These are phyloP conservation scores for Kurtzmaniella fragi DNA, from an alignment of 805 yeast species.

Conservation along the genomic window DNA sequence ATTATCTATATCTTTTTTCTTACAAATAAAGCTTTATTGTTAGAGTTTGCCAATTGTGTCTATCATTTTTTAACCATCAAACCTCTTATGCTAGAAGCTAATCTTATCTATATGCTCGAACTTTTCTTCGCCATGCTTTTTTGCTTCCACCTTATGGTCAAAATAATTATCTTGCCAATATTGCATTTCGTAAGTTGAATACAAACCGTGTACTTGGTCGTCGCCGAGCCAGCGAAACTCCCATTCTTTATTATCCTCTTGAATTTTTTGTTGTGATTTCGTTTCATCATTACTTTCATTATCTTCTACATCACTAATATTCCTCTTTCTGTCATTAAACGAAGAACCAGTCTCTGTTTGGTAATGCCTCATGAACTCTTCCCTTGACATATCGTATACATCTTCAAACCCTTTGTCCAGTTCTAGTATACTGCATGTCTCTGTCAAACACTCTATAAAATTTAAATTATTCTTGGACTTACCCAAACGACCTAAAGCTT, in stretches of 20 bases:
- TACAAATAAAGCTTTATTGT: too few species aligned
- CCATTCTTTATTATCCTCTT: slow-evolving; percentile 30
- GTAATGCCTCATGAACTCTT: slow-evolving; percentile 43
- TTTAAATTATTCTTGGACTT: slow-evolving; percentile 13
- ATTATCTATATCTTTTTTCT: too few species aligned
- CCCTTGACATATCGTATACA: slow-evolving; percentile 51
- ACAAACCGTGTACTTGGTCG: slow-evolving; percentile 44
- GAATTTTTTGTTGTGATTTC: slow-evolving; percentile 12
- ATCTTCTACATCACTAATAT: slow-evolving; percentile 7
- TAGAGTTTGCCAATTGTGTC: too few species aligned
- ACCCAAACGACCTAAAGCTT: slow-evolving; percentile 44
- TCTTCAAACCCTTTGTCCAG: slow-evolving; percentile 35
- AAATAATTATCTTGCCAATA: slow-evolving; percentile 52
- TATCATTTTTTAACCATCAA: too few species aligned
- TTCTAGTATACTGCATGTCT: slow-evolving; percentile 40
- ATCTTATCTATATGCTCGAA: slow-evolving; percentile 22
- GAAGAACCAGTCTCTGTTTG: slow-evolving; percentile 15
- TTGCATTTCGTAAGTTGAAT: slow-evolving; percentile 48
- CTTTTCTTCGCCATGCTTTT: slow-evolving; percentile 20
- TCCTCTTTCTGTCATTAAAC: background rate
- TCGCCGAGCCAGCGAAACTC: slow-evolving; percentile 33
- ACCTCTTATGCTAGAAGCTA: slow-evolving; percentile 14
- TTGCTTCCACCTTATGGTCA: slow-evolving; percentile 39
- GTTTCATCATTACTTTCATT: slow-evolving; percentile 14
- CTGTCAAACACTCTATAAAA: slow-evolving; percentile 39